phyloP scores from a whole-genome alignment of 2,329 filamentous ascomycete species.

The Verticillium tricorpus region DNA sequence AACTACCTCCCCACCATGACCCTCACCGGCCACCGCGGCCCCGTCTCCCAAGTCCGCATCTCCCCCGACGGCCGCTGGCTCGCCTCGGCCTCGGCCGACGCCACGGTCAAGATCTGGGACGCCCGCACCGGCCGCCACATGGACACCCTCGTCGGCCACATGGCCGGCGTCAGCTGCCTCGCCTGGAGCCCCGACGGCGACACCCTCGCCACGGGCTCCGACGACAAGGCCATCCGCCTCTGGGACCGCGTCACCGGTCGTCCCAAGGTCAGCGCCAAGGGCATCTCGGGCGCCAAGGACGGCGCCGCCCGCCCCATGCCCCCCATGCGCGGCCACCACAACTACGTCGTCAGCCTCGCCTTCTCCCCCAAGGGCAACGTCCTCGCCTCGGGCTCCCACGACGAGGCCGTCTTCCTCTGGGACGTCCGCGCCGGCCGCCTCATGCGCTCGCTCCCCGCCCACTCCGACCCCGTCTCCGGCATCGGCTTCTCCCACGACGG shows the following conservation, averaged over 20 bases:
- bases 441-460: slow-evolving; percentile 88
- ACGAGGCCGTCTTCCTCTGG: slow-evolving; percentile 96
- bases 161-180: slow-evolving; percentile 86
- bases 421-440: slow-evolving; percentile 82
- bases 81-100: slow-evolving; percentile 85
- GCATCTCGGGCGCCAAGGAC: slow-evolving; percentile 14
- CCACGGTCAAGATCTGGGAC: slow-evolving; percentile 88
- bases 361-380: slow-evolving; percentile 99
- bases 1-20: slow-evolving; percentile 67
- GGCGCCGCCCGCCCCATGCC: slow-evolving; percentile 31
- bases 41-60: slow-evolving; percentile 82
- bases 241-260: slow-evolving; percentile 72
- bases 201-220: slow-evolving; percentile 83
- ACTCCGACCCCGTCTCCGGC: slow-evolving; percentile 89
- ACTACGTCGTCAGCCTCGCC: slow-evolving; percentile 89
- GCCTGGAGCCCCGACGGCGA: slow-evolving; percentile 92
- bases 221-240: slow-evolving; percentile 92
- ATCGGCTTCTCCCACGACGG: slow-evolving; percentile 93
- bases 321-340: slow-evolving; percentile 81
- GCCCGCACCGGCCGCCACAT: slow-evolving; percentile 71
- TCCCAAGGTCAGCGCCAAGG: slow-evolving; percentile 42
- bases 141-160: slow-evolving; percentile 87
- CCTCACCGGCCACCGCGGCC: slow-evolving; percentile 71
- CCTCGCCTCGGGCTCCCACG: slow-evolving; percentile 89
- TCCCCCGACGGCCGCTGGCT: slow-evolving; percentile 89